phyloP scores from a whole-genome alignment of 2,329 filamentous ascomycete genomes.

The Thielaviopsis populi region DNA sequence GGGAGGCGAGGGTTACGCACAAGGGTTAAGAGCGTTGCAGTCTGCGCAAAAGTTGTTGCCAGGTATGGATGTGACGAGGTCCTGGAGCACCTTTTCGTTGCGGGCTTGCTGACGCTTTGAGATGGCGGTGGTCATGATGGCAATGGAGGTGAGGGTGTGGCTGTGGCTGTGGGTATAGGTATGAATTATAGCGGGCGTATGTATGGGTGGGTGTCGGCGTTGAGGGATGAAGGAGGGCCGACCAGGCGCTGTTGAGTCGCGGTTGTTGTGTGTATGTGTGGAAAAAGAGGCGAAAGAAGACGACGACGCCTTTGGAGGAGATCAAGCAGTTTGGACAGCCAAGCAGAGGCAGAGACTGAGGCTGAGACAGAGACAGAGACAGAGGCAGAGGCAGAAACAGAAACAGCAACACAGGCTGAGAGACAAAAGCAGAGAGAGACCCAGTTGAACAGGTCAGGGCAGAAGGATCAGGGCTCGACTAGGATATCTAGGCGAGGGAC shows the following conservation, averaged over 20 bases:
- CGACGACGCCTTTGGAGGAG: background rate
- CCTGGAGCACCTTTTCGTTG: slow-evolving; percentile 83
- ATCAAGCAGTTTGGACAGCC: background rate
- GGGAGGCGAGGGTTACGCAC: slow-evolving; percentile 34
- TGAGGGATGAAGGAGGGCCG: no score
- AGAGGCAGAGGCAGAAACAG: background rate
- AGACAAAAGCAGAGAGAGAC: background rate
- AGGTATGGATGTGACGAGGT: slow-evolving; percentile 65
- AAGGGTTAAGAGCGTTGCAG: slow-evolving; percentile 81
- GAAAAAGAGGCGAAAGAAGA: background rate
- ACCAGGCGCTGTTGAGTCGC: no score
- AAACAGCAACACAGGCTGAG: background rate
- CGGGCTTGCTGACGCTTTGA: slow-evolving; percentile 88
- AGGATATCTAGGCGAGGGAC: background rate
- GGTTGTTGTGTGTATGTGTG: background rate
- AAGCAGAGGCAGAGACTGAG: background rate
- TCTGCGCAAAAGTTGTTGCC: slow-evolving; percentile 93
- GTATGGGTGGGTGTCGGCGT: no score
- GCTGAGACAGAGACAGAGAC: background rate
- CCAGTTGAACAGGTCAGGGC: background rate
- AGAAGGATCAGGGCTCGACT: background rate
- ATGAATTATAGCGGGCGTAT: no score
- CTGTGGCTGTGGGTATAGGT: no score
- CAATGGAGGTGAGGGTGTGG: background rate
- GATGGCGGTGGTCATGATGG: slow-evolving; percentile 14